These are phyloP conservation scores for Candida tibetensis DNA, from an alignment of 805 yeast genomes.

Conservation along the genomic window DNA sequence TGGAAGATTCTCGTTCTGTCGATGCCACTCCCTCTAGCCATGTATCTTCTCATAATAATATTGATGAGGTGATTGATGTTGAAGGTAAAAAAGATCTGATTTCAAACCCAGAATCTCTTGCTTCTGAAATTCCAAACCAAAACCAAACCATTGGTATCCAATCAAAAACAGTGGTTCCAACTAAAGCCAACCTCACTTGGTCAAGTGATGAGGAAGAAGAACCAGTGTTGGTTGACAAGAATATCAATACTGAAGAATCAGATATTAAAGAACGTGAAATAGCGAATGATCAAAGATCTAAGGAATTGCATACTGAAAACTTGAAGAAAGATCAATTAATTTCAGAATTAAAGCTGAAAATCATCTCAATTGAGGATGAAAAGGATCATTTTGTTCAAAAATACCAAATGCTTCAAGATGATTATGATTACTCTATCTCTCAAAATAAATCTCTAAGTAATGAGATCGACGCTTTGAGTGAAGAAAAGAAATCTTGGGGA, in stretches of 20 bases:
- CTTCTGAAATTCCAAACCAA: conserved; percentile 9
- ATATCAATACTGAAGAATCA: no score
- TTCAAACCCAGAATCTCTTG: conserved; percentile 3
- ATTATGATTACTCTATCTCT: conserved; percentile 18
- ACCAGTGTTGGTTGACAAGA: no score
- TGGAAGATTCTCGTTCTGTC: not conserved
- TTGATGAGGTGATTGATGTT: not conserved
- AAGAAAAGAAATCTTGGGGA: conserved; percentile 14
- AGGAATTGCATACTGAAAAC: no score
- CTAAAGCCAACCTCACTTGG: conserved; percentile 83
- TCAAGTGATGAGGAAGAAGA: conserved; percentile 79
- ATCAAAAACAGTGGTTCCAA: conserved; percentile 73
- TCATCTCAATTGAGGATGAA: conserved; percentile 6
- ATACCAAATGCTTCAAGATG: conserved; percentile 19
- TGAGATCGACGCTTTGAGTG: conserved; percentile 18
- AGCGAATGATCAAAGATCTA: no score
- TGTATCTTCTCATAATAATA: conserved; percentile 1
- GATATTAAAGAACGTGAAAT: no score
- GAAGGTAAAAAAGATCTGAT: not conserved
- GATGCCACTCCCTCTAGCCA: not conserved
- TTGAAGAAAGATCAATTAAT: conserved; percentile 7
- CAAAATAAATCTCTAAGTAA: conserved; percentile 20
- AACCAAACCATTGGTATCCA: conserved; percentile 46
- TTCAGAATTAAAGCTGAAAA: conserved; percentile 7
- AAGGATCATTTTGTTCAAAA: conserved; percentile 13